Base-by-base conservation (phyloP, 208 protist species). In the Acanthamoeba lenticulata region DNA sequence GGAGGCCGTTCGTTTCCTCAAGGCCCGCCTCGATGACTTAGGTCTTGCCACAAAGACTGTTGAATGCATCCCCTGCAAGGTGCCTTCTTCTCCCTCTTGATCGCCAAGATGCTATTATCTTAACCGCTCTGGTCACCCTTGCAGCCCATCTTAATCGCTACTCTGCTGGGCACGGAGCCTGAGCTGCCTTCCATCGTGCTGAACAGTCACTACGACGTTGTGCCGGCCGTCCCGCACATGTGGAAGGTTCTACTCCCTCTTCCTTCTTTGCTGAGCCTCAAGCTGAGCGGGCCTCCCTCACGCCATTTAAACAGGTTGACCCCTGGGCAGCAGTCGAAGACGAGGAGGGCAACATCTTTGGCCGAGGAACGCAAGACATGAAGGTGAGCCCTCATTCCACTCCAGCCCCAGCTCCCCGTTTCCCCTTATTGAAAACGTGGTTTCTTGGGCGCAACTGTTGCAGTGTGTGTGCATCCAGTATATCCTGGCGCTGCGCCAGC, bases 141-240 rank as follows among this genome's bases (percentile, higher is more conserved):
- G 17, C 42, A 89, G 88, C 90, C 90, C 29, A 62, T 94, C 36
- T 24, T 79, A 32, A 65, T 94, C 17, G 67, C 32, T n/a, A 57
- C 65, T 19, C n/a, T 94, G 19, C 6, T 65, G 19, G 96, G 96
- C 42, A n/a, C 13, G 27, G 94, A 97, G 36, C 93, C 92, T 17
- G 47, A 6, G 21, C 95, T 98, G 52, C 95, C 95, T 21, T 88
- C 95, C 27, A 60, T 98, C 38, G 60, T 97, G 32, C 94, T 98
- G 47, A 98, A 98, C 94, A 95, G 85, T n/a, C 97, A 98, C 96
- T 96, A 94, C 21, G 97, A 98, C 89, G 97, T 98, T 19, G 97
- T 98, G 52, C 96, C 97, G 27, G 97, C 96, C 32, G 72, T 96
- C 27, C 27, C 17, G 2, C 94, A 94, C 11, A 0, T 94, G 32